Percentiles rank a stretch among this genome's conserved stretches.
phyloP scores from a whole-genome alignment of 169 alveolate species.

The Cryptosporidium felis region DNA sequence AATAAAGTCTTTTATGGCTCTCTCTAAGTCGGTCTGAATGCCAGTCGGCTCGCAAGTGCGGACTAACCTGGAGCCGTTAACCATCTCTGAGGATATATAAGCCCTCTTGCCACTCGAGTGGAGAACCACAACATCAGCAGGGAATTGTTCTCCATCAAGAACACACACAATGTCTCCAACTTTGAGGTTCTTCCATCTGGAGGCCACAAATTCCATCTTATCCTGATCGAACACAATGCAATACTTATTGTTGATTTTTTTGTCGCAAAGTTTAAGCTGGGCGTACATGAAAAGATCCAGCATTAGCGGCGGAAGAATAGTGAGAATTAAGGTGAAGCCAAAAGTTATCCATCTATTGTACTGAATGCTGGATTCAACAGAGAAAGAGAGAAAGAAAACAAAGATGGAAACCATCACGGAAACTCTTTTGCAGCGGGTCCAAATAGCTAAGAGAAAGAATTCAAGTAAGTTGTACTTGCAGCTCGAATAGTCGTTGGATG shows the following conservation, averaged over 20 bases:
- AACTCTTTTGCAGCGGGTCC: constrained; percentile 5
- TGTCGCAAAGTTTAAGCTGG: not conserved
- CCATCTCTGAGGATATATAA: constrained; percentile 58
- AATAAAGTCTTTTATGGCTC: constrained; percentile 53
- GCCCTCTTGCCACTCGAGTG: constrained; percentile 70
- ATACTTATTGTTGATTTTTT: constrained; percentile 37
- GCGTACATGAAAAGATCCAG: constrained; percentile 29
- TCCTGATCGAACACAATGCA: constrained; percentile 48
- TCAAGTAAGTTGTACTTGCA: constrained; percentile 21
- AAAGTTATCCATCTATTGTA: constrained; percentile 17
- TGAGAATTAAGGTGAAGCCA: constrained; percentile 4
- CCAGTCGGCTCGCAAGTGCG: constrained; percentile 65
- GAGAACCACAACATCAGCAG: constrained; percentile 65
- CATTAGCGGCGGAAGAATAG: constrained; percentile 45
- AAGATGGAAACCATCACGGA: constrained; percentile 12
- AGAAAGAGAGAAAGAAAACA: constrained; percentile 1
- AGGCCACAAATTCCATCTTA: constrained; percentile 47
- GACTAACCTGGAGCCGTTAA: constrained; percentile 58
- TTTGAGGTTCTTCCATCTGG: constrained; percentile 41
- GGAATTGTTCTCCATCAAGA: constrained; percentile 62
- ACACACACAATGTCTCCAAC: constrained; percentile 62
- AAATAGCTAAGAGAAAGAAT: not conserved
- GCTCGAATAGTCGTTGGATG: constrained; percentile 49
- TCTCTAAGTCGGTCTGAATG: constrained; percentile 40
- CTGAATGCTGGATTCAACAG: not conserved